Conservation (phyloP, 805 yeast species). For the Hanseniaspora nectarophila region DNA sequence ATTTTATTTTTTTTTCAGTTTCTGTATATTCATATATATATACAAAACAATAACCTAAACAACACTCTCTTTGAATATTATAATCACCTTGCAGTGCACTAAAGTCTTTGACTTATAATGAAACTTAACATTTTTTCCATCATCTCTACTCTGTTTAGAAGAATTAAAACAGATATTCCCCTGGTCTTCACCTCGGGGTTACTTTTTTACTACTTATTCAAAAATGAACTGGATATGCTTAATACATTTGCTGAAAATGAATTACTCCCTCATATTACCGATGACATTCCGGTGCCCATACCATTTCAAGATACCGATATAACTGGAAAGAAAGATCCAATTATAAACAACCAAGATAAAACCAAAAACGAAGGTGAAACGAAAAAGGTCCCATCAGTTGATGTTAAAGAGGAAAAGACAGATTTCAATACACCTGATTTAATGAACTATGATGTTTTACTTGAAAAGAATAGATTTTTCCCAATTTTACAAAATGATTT, state of each 20-base stretch:
- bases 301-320: not conserved
- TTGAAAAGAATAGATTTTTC: conserved; percentile 31
- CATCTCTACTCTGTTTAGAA: conserved; percentile 12
- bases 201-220: conserved; percentile 28
- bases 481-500: conserved; percentile 27
- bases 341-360: not conserved
- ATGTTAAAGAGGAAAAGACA: not conserved
- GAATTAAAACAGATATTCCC: conserved; percentile 23
- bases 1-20: no score
- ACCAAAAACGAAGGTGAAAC: not conserved
- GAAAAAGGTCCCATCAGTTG: not conserved
- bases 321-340: not conserved
- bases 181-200: conserved; percentile 24
- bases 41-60: no score
- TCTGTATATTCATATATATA: no score
- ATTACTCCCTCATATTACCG: conserved; percentile 24
- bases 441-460: conserved; percentile 20
- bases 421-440: conserved; percentile 14
- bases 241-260: conserved; percentile 30
- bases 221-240: conserved; percentile 28
- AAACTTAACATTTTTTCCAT: not conserved
- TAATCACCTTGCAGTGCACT: not conserved
- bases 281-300: not conserved
- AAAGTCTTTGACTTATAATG: not conserved
- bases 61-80: no score